Evolutionary conservation across 805 yeast species (phyloP).

Genomic region (Metschnikowia kofuensis): DNA sequence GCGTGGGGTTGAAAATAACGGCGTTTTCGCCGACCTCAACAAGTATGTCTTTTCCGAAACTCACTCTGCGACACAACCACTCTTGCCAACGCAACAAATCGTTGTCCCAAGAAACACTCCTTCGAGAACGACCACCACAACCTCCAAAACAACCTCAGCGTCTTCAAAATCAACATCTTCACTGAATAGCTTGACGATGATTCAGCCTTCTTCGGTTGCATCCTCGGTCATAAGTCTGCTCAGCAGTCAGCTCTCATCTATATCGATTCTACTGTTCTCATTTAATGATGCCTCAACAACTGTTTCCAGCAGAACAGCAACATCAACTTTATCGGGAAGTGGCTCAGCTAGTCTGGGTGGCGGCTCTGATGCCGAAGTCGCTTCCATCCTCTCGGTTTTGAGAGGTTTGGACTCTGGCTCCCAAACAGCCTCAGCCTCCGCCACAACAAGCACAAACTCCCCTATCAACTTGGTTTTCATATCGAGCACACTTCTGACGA

Average conservation of each 20-base stretch:
- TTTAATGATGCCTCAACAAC: not conserved
- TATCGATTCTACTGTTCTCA: conserved; percentile 1
- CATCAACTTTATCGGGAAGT: not conserved
- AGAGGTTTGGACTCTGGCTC: conserved; percentile 3
- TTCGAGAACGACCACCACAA: not conserved
- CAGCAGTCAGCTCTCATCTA: not conserved
- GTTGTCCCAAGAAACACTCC: conserved; percentile 15
- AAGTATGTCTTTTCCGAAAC: conserved; percentile 28
- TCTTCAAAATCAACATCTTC: not conserved
- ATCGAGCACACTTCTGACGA: not conserved
- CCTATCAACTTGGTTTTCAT: not conserved
- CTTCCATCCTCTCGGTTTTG: conserved; percentile 14
- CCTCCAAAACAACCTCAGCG: not conserved
- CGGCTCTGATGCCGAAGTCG: conserved; percentile 12
- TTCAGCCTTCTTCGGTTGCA: not conserved
- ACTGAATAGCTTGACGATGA: not conserved
- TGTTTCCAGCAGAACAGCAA: not conserved
- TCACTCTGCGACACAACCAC: conserved; percentile 18
- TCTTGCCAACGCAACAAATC: conserved; percentile 16
- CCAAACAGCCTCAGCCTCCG: not conserved
- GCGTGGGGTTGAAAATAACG: conserved; percentile 32
- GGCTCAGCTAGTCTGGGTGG: not conserved
- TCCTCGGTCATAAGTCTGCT: not conserved
- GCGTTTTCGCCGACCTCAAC: conserved; percentile 39
- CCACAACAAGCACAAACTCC: not conserved